Evolutionary conservation across 2,329 filamentous ascomycete species (phyloP), one percentile per base, ranked within the genome.

Genomic region (Trichoderma atroviride): DNA sequence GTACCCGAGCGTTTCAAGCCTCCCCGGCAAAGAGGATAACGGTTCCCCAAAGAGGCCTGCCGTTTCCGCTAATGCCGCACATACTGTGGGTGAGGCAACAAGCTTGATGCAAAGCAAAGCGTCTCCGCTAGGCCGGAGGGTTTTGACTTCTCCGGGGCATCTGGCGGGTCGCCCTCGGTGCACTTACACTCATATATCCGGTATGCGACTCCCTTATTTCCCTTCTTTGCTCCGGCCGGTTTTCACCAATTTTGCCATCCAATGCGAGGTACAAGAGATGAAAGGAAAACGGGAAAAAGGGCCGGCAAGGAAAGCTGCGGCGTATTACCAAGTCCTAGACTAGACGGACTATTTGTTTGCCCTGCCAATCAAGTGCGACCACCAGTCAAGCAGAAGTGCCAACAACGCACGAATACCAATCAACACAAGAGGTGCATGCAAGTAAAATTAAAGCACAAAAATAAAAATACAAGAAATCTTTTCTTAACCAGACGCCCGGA

Each of bases 21-120:
- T 16, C 35, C 27, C 11, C 40, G 6, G 40, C 16, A 19, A 43
- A 43, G 22, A 31, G 31, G 11, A 62, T 16, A 22, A 59, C 59
- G 59, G 59, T 62, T n/a, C n/a, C 59, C 59, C 11, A 33, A 62
- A 62, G 7, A 52, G 40, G 59, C 59, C 19, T 22, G 29, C 59
- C 59, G 59, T 62, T 62, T 62, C 59, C 43, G 58, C 37, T 62
- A 50, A 50, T 50, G 47, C 47, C 47, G 47, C 47, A 50, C 47
- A 14, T 24, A 50, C 47, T 50, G 43, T 50, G n/a, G 43, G 43
- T 10, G 7, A 50, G 22, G 43, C 19, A 4, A 50, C 43, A 50
- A 22, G n/a, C 31, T 35, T 35, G 3, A 57, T 27, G 55, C 31
- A 31, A 37, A 35, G 55, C 31, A 14, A 58, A 58, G 19, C 3